Evolutionary conservation across 768 basidiomycete genomes (phyloP), one percentile per base, ranked within the genome.

Genomic region (Rhodotorula paludigena): DNA sequence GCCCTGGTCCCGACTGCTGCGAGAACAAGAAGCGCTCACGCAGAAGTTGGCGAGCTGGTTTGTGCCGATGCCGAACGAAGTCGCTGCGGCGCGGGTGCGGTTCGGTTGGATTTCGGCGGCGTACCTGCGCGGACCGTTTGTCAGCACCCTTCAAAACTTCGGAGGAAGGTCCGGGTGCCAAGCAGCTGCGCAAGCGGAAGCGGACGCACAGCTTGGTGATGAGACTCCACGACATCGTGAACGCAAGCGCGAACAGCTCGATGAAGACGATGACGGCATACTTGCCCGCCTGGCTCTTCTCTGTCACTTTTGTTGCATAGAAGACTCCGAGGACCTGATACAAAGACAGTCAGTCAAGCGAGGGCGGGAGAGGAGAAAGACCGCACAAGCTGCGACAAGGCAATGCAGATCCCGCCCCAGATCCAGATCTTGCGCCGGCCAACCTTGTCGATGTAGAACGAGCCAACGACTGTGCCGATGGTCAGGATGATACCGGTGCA

Each of bases 101-200:
- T 77, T 80, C 10, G 83, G 84, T 68, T 84, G 77, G 36, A 84
- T 81, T 71, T 84, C 83, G 57, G 61, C 63, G 78, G 81, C 38
- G 76, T 76, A 72, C 79, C 57, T 59, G 57, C n/a, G 15, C 25
- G 39, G 8, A 3, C 10, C 2, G 15, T n/a, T n/a, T n/a, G n/a
- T n/a, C n/a, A n/a, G n/a, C n/a, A n/a, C n/a, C n/a, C n/a, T n/a
- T n/a, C n/a, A n/a, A n/a, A n/a, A n/a, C n/a, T n/a, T n/a, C n/a
- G n/a, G n/a, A n/a, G n/a, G n/a, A n/a, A n/a, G n/a, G n/a, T n/a
- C n/a, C n/a, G n/a, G n/a, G n/a, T n/a, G n/a, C n/a, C n/a, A n/a
- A n/a, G n/a, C n/a, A n/a, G n/a, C n/a, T n/a, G n/a, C n/a, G n/a
- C n/a, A n/a, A n/a, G n/a, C n/a, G n/a, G n/a, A n/a, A n/a, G n/a